These are phyloP conservation scores for Leptodermis oblonga DNA, from an alignment of 257 asterid species.

Conservation along the genomic window DNA sequence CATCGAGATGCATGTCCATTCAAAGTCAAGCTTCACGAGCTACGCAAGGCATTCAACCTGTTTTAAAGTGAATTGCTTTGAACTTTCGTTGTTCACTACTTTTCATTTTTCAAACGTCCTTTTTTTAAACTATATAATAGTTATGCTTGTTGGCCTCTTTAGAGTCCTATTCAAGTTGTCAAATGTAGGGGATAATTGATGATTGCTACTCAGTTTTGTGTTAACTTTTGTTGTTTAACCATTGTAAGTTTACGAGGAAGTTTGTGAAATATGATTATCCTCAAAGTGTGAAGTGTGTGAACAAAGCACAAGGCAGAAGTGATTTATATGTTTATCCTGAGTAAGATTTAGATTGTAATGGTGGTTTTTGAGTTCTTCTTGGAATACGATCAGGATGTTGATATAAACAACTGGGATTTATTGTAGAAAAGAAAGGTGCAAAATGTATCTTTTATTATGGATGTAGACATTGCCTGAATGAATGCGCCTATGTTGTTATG, in stretches of 20 bases:
- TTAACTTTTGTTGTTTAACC: neutral
- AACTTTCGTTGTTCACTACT: neutral
- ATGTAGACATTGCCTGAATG: neutral
- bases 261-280: too few species aligned
- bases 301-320: neutral
- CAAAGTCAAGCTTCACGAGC: conserved; percentile 8
- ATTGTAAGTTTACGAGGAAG: too few species aligned
- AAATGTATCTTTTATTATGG: neutral
- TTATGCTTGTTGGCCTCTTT: neutral
- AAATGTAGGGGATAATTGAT: neutral
- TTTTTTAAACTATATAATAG: neutral
- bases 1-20: conserved; percentile 6
- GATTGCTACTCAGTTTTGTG: neutral
- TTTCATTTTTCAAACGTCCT: neutral
- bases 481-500: neutral
- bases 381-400: neutral
- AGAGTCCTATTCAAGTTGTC: neutral
- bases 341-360: neutral
- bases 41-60: too few species aligned
- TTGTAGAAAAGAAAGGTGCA: neutral
- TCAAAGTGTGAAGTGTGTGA: too few species aligned
- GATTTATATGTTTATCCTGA: too few species aligned
- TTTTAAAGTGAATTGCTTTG: neutral
- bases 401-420: neutral
- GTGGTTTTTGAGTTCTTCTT: neutral